These are phyloP conservation scores for Circinella umbellata DNA, from an alignment of 371 early-diverging fungal genomes.

Conservation along the genomic window DNA sequence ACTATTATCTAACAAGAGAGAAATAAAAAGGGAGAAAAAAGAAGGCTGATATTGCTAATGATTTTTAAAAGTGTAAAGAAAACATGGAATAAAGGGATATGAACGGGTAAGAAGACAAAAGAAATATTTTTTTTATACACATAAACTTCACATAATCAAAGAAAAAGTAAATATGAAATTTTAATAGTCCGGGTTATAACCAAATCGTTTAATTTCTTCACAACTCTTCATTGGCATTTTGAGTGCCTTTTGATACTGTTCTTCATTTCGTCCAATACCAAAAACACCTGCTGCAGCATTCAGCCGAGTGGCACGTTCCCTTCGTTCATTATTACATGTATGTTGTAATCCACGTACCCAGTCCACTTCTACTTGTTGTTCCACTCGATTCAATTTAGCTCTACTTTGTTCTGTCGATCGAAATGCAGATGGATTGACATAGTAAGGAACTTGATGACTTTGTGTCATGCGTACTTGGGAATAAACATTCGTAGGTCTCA, in stretches of 20 bases:
- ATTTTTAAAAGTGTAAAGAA: too few relatives aligned
- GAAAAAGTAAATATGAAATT: neutral
- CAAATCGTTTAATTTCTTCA: conserved; percentile 43
- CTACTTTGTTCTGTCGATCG: conserved; percentile 27
- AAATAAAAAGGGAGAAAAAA: too few relatives aligned
- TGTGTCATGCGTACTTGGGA: conserved; percentile 42
- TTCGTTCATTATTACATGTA: conserved; percentile 38
- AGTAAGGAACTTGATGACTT: conserved; percentile 43
- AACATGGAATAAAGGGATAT: too few relatives aligned
- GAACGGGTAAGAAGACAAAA: too few relatives aligned
- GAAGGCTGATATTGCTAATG: too few relatives aligned
- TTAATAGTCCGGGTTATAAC: conserved; percentile 21
- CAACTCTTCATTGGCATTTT: conserved; percentile 41
- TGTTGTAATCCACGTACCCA: conserved; percentile 46
- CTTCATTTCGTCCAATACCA: conserved; percentile 44
- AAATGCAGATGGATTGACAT: conserved; percentile 48
- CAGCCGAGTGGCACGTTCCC: conserved; percentile 29
- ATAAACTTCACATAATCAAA: neutral
- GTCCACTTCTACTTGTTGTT: conserved; percentile 47
- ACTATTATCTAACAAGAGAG: too few relatives aligned
- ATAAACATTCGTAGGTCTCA: conserved; percentile 42
- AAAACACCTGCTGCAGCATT: conserved; percentile 43
- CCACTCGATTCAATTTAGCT: conserved; percentile 38
- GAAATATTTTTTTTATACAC: too few relatives aligned
- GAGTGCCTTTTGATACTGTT: conserved; percentile 40